phyloP scores from a whole-genome alignment of 1,139 yeast species.

The Kluyveromyces marxianus region DNA sequence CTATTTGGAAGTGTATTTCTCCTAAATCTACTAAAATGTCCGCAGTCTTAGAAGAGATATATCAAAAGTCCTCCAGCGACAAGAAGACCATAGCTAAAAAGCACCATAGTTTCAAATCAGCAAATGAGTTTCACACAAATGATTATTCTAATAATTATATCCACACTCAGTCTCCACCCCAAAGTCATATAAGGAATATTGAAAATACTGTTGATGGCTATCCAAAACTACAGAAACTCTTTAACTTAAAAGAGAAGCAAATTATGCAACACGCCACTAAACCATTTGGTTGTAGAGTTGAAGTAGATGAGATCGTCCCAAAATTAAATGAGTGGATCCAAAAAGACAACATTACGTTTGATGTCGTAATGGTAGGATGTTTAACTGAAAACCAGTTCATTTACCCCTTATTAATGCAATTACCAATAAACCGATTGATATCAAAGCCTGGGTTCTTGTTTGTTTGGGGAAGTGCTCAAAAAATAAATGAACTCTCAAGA shows the following conservation, averaged over 20 bases:
- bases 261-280: constrained; percentile 44
- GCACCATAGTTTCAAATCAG: constrained; percentile 21
- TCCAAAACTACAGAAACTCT: constrained; percentile 67
- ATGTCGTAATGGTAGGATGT: constrained; percentile 88
- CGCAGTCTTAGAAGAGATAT: constrained; percentile 1
- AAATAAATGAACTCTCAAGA: constrained; percentile 54
- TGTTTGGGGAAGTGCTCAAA: constrained; percentile 77
- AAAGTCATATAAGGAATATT: constrained; percentile 55
- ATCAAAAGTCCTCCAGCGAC: background rate
- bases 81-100: constrained; percentile 1
- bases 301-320: constrained; percentile 46
- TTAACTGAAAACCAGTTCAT: constrained; percentile 64
- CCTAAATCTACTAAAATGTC: background rate
- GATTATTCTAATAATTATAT: constrained; percentile 69
- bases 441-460: constrained; percentile 81
- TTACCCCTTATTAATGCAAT: constrained; percentile 47
- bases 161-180: constrained; percentile 56
- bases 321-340: constrained; percentile 55
- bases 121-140: constrained; percentile 32
- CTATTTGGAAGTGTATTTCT: background rate
- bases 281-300: constrained; percentile 59
- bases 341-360: constrained; percentile 55
- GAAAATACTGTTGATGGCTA: constrained; percentile 69
- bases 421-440: constrained; percentile 68
- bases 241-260: constrained; percentile 51